These are phyloP conservation scores for Guadua angustifolia DNA, from an alignment of 176 grass and related monocot genomes.

Conservation along the genomic window DNA sequence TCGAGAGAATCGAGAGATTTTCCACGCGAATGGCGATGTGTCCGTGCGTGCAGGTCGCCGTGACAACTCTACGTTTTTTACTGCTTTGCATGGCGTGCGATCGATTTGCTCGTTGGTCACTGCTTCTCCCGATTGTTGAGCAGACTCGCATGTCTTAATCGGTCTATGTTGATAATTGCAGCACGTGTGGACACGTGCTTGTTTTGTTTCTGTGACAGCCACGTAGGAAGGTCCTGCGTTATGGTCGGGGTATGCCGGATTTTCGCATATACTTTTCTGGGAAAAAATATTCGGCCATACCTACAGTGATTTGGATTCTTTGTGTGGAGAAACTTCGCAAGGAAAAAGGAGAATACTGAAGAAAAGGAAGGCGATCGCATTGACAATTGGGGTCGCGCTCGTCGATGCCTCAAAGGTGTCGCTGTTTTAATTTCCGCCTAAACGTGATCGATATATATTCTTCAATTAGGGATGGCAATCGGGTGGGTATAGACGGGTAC, in stretches of 20 bases:
- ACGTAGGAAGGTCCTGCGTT: neutral
- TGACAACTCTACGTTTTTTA: neutral
- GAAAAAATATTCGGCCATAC: neutral
- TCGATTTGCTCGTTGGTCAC: neutral
- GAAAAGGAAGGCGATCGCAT: neutral
- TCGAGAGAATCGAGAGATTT: neutral
- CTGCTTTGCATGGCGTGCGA: neutral
- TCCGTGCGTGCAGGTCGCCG: neutral
- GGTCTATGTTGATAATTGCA: neutral
- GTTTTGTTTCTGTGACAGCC: neutral
- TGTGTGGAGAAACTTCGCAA: neutral
- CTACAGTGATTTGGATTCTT: neutral
- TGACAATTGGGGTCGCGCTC: neutral
- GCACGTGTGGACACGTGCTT: neutral
- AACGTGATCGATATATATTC: too few species aligned
- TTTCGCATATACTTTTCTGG: neutral
- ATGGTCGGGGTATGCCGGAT: neutral
- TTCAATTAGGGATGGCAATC: too few species aligned
- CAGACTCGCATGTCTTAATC: neutral
- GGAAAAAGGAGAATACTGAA: neutral
- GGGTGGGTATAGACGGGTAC: too few species aligned
- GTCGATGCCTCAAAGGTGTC: neutral
- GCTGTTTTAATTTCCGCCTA: neutral
- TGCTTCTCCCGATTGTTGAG: too few species aligned
- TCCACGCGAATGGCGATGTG: constrained; percentile 11